Conservation (phyloP, 2,329 filamentous ascomycete species). For the Dactylellina drechsleri region DNA sequence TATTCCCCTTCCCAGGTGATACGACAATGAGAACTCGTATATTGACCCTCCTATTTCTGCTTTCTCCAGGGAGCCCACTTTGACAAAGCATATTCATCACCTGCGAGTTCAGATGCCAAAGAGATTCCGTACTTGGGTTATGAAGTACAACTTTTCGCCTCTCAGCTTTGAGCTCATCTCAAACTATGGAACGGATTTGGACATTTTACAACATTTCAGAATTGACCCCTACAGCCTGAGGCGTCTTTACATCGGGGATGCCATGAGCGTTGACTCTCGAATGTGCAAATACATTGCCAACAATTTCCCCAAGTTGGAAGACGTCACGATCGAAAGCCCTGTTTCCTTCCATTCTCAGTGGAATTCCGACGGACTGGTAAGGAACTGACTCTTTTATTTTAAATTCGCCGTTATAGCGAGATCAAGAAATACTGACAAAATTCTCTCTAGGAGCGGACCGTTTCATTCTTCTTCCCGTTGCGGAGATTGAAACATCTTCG, state of each 20-base stretch:
- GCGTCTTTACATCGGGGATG: constrained; percentile 44
- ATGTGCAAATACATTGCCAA: constrained; percentile 54
- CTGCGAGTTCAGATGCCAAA: constrained; percentile 54
- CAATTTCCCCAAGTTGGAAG: constrained; percentile 48
- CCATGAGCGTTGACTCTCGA: constrained; percentile 54
- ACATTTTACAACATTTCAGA: constrained; percentile 51
- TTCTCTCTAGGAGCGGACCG: constrained; percentile 48
- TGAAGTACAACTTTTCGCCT: constrained; percentile 53
- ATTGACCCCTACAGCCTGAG: constrained; percentile 51
- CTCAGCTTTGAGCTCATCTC: constrained; percentile 51
- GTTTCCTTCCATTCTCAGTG: constrained; percentile 55
- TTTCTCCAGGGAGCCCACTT: constrained; percentile 33
- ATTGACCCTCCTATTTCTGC: constrained; percentile 12
- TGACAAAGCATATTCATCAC: constrained; percentile 50
- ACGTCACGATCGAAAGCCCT: constrained; percentile 52
- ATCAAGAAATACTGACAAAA: constrained; percentile 32
- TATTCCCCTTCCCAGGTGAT: not conserved
- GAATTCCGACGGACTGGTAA: constrained; percentile 54
- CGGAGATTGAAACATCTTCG: constrained; percentile 54
- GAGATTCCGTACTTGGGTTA: constrained; percentile 51
- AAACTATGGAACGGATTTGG: constrained; percentile 47
- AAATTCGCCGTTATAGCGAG: not conserved
- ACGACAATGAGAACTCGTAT: not conserved
- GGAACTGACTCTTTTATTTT: constrained; percentile 17
- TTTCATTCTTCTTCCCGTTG: constrained; percentile 52